These are phyloP conservation scores for Aspergillus mulundensis DNA, from an alignment of 495 filamentous ascomycete genomes.

Conservation along the genomic window DNA sequence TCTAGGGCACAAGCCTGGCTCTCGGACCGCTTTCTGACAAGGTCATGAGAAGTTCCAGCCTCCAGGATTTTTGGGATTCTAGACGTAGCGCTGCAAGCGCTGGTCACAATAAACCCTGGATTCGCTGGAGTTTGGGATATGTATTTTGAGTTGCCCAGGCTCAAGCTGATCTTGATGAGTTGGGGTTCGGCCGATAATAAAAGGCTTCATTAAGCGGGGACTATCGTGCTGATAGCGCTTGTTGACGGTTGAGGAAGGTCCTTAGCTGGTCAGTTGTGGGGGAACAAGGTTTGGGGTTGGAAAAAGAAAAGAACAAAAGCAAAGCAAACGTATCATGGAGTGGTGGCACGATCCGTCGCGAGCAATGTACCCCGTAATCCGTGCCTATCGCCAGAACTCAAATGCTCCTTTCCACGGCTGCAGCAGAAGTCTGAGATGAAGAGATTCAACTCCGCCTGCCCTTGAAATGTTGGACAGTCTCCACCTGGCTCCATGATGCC, in stretches of 20 bases:
- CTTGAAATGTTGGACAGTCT: background rate
- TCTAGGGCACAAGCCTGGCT: conserved; percentile 5
- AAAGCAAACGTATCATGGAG: background rate
- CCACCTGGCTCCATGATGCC: background rate
- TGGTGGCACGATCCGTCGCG: conserved; percentile 6
- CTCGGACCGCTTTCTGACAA: conserved; percentile 13
- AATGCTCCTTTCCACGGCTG: conserved; percentile 9
- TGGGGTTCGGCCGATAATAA: background rate
- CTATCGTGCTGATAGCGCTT: background rate
- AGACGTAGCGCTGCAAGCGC: conserved; percentile 15
- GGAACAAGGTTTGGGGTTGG: background rate
- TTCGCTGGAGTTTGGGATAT: background rate
- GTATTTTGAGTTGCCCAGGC: background rate
- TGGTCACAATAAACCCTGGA: background rate
- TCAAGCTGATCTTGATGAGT: background rate
- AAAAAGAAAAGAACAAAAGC: background rate
- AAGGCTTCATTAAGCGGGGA: background rate
- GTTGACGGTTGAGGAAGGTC: background rate
- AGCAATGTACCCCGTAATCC: conserved; percentile 4
- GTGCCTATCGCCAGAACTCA: conserved; percentile 13
- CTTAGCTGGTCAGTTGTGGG: background rate
- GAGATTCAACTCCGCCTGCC: background rate
- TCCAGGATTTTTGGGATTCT: background rate
- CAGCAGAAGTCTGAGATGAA: background rate
- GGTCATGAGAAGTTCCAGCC: conserved; percentile 11